These are phyloP conservation scores for Solanum pinnatisectum DNA, from an alignment of 257 asterid species.

Conservation along the genomic window DNA sequence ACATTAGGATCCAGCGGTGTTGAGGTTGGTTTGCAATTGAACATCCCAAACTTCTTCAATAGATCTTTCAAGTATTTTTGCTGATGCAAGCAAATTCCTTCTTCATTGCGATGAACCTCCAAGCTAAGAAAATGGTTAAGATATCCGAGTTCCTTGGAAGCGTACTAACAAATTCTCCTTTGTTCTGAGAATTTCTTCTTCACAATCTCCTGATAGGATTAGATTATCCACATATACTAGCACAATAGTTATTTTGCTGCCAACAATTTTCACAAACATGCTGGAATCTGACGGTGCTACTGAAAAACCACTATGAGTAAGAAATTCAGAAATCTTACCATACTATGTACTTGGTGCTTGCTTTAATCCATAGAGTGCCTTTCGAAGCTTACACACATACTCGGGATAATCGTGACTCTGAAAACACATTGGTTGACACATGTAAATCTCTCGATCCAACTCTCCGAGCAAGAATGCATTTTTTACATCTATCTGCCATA, in stretches of 20 bases:
- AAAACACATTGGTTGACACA: not conserved
- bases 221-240: not conserved
- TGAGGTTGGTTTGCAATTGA: not conserved
- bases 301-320: too few species aligned
- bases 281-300: not conserved
- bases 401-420: accelerated
- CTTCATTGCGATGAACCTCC: not conserved
- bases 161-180: too few species aligned
- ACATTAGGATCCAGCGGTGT: too few species aligned
- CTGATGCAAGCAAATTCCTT: not conserved
- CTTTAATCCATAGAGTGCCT: not conserved
- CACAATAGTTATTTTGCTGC: not conserved
- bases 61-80: too few species aligned
- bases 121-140: not conserved
- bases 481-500: not conserved
- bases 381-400: not conserved
- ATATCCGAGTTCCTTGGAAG: not conserved
- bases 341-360: not conserved
- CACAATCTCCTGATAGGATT: not conserved
- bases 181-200: not conserved
- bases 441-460: not conserved
- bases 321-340: not conserved
- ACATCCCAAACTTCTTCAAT: not conserved
- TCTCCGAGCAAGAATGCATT: not conserved
- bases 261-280: not conserved